Conservation (phyloP, 78 protist species). For the Dictyostelium discoideum region DNA sequence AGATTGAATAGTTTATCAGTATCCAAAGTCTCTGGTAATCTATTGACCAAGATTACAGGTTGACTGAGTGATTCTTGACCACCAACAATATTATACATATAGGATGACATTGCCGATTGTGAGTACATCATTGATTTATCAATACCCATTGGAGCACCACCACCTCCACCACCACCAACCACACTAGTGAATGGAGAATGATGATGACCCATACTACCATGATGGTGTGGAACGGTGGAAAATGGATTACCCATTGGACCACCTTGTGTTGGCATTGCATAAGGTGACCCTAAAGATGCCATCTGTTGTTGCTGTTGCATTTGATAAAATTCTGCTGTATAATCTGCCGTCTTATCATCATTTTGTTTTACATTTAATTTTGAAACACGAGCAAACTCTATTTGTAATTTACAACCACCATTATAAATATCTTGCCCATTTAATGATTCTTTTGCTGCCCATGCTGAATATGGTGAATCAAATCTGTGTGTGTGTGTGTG, state of each 20-base stretch:
- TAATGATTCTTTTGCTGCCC: slow-evolving; percentile 72
- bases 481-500: slow-evolving; percentile 10
- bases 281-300: neutral
- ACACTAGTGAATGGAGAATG: neutral
- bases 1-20: slow-evolving; percentile 64
- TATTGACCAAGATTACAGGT: slow-evolving; percentile 61
- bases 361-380: slow-evolving; percentile 70
- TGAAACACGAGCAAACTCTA: slow-evolving; percentile 64
- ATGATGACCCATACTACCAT: neutral
- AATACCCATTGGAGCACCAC: neutral
- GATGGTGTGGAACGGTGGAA: neutral
- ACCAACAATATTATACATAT: slow-evolving; percentile 4
- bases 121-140: slow-evolving; percentile 4
- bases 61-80: neutral
- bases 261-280: neutral
- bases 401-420: slow-evolving; percentile 76
- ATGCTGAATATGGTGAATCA: slow-evolving; percentile 75
- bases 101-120: neutral
- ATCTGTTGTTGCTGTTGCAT: slow-evolving; percentile 4
- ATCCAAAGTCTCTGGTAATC: slow-evolving; percentile 45
- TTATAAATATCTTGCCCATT: slow-evolving; percentile 83
- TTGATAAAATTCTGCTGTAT: slow-evolving; percentile 32
- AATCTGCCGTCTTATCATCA: slow-evolving; percentile 75
- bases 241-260: neutral
- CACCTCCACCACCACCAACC: slow-evolving; percentile 11